A percentile compares a stretch with the other conserved stretches of the same genome.
Evolutionary conservation across 164 flowering plant species (phyloP).

Genomic region (Chloranthus sessilifolius): DNA sequence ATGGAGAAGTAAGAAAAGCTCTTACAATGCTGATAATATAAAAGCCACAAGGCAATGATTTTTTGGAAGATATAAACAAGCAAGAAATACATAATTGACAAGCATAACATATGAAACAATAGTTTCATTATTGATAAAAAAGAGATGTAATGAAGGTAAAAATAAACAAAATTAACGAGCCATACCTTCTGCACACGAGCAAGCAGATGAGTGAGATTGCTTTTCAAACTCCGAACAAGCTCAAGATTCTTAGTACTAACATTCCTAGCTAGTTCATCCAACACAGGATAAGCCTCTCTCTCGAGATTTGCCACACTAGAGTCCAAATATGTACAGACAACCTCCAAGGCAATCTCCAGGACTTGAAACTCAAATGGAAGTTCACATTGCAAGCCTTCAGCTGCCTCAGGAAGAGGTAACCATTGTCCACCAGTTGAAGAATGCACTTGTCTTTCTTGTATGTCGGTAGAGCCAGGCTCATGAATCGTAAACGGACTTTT

Average conservation of each 20-base stretch:
- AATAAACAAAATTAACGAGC: no score
- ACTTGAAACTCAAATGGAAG: slow-evolving; percentile 96
- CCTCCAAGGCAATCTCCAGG: slow-evolving; percentile 82
- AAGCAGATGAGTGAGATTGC: slow-evolving; percentile 85
- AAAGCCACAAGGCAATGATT: no score
- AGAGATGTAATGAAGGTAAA: no score
- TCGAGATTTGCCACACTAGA: slow-evolving; percentile 78
- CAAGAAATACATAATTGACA: no score
- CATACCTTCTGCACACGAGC: slow-evolving; percentile 94
- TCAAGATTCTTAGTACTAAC: slow-evolving; percentile 93
- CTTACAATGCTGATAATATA: no score
- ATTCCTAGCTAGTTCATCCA: slow-evolving; percentile 84
- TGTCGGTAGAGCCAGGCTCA: slow-evolving; percentile 25
- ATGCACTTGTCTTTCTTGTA: slow-evolving; percentile 36
- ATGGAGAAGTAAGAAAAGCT: no score
- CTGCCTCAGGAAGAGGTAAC: slow-evolving; percentile 56
- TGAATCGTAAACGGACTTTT: slow-evolving; percentile 26
- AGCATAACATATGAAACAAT: no score
- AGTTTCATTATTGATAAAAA: no score
- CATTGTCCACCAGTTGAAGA: slow-evolving; percentile 39
- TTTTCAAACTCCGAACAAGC: slow-evolving; percentile 80
- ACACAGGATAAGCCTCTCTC: slow-evolving; percentile 70
- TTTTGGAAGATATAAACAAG: no score
- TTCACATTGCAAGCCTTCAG: slow-evolving; percentile 65
- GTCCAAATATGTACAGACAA: slow-evolving; percentile 75